Conservation (phyloP, 139 green algal species). For the Chlamydomonas eustigma region DNA sequence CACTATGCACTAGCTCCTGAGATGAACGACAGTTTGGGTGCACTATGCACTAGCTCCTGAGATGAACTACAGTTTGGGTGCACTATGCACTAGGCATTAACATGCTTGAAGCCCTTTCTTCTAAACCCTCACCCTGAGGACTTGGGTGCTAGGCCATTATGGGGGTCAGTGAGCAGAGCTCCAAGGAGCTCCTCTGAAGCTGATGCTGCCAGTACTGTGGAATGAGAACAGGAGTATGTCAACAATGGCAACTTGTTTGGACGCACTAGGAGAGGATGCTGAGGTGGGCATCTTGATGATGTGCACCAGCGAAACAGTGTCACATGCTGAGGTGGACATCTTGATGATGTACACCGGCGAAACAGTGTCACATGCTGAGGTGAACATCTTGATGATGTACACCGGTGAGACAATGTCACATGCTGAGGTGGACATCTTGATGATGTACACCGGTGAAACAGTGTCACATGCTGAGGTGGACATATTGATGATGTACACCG, state of each 20-base stretch:
- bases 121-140: neutral
- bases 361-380: neutral
- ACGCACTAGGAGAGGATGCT: neutral
- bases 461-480: too few species aligned
- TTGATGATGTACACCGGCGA: neutral
- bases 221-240: neutral
- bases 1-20: too few species aligned
- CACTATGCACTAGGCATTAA: neutral
- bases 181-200: constrained; percentile 40
- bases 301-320: too few species aligned
- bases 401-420: too few species aligned
- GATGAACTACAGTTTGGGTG: neutral
- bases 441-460: too few species aligned
- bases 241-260: neutral
- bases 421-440: too few species aligned
- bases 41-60: neutral
- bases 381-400: too few species aligned
- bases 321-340: neutral
- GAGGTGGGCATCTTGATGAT: neutral
- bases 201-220: constrained; percentile 10
- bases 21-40: too few species aligned
- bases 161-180: constrained; percentile 44
- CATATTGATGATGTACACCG: too few species aligned
- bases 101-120: neutral
- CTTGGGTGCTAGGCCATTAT: constrained; percentile 36